phyloP scores from a whole-genome alignment of 441 rosid genomes.

The Viola pubescens region DNA sequence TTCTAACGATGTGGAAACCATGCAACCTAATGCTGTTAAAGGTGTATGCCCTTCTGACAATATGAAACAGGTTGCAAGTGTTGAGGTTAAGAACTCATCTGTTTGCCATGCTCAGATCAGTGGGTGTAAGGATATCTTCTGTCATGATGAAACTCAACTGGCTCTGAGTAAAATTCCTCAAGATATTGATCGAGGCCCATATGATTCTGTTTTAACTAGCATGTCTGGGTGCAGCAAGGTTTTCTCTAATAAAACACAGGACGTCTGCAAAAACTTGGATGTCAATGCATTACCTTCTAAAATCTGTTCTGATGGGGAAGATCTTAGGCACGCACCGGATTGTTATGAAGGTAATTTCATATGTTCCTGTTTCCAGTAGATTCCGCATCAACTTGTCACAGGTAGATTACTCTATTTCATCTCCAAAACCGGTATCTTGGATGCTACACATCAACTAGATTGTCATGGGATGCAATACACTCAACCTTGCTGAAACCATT shows the following conservation, averaged over 20 bases:
- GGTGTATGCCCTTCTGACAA: constrained; percentile 15
- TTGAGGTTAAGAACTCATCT: constrained; percentile 17
- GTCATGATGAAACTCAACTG: constrained; percentile 25
- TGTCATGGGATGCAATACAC: too few relatives aligned
- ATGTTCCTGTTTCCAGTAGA: constrained; percentile 5
- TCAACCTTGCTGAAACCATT: too few relatives aligned
- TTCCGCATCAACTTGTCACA: neutral
- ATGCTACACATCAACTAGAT: neutral
- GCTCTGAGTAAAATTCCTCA: constrained; percentile 19
- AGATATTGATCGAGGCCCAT: constrained; percentile 18
- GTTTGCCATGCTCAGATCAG: constrained; percentile 22
- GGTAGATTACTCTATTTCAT: constrained; percentile 1
- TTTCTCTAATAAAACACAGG: constrained; percentile 20
- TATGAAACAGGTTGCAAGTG: constrained; percentile 18
- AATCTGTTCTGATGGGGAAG: constrained; percentile 19
- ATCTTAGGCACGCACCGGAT: constrained; percentile 22
- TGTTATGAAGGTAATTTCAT: constrained; percentile 36
- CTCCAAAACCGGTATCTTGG: neutral
- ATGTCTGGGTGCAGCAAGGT: constrained; percentile 18
- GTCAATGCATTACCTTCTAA: constrained; percentile 17
- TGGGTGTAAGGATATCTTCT: constrained; percentile 20
- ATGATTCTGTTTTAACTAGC: constrained; percentile 25
- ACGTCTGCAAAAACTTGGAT: constrained; percentile 20
- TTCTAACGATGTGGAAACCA: constrained; percentile 24
- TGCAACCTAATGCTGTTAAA: constrained; percentile 22